A percentile compares a stretch with the other conserved stretches of the same genome.
Conservation (phyloP, 2,329 filamentous ascomycete genomes). For the Hymenoscyphus fructigenus region DNA sequence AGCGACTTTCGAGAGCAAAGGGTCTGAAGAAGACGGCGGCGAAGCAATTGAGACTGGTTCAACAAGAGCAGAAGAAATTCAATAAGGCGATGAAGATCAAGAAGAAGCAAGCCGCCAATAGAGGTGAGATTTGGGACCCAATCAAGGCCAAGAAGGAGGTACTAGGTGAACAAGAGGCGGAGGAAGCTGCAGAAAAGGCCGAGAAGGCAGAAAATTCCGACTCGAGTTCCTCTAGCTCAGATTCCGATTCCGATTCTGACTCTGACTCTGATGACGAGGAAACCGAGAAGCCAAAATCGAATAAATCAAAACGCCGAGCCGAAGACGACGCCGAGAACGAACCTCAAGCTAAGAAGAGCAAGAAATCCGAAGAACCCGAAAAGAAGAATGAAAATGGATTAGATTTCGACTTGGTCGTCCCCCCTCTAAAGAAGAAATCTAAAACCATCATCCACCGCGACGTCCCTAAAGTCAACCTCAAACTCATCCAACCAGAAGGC, state of each 20-base stretch:
- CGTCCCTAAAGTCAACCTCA: not conserved
- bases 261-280: slow-evolving; percentile 12
- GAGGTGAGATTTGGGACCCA: slow-evolving; percentile 28
- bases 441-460: slow-evolving; percentile 1
- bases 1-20: slow-evolving; percentile 27
- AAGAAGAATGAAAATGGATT: slow-evolving; percentile 8
- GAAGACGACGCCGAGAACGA: slow-evolving; percentile 15
- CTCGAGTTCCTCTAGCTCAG: slow-evolving; percentile 12
- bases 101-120: slow-evolving; percentile 27
- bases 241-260: slow-evolving; percentile 15
- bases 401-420: not conserved
- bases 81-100: slow-evolving; percentile 31
- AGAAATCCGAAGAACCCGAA: not conserved
- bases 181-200: slow-evolving; percentile 9
- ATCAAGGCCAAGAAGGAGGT: slow-evolving; percentile 28
- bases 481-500: slow-evolving; percentile 3
- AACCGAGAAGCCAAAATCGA: slow-evolving; percentile 6
- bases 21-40: slow-evolving; percentile 24
- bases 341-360: slow-evolving; percentile 8
- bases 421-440: not conserved
- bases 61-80: slow-evolving; percentile 31
- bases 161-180: slow-evolving; percentile 19
- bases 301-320: slow-evolving; percentile 8
- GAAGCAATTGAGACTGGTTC: slow-evolving; percentile 23
- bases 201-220: slow-evolving; percentile 15